Percentiles rank a stretch among this genome's conserved stretches.
Conservation (phyloP, 306 rosid genomes). For the Cicer yamashitae region DNA sequence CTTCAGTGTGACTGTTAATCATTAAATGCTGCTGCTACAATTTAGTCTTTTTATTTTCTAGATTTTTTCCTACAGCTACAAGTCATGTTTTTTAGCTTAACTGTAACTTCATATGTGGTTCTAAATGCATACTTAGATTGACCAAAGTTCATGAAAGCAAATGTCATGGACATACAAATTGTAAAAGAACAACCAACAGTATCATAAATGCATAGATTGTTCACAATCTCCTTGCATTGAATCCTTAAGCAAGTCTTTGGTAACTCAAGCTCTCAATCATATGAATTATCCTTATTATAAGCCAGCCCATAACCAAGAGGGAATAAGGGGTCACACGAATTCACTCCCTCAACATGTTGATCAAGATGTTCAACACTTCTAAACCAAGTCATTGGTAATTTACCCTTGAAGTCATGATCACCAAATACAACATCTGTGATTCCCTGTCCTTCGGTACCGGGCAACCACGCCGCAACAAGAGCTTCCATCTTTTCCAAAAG, state of each 20-base stretch:
- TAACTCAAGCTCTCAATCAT: background rate
- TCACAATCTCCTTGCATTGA: background rate
- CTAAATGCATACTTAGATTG: background rate
- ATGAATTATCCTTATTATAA: conserved; percentile 38
- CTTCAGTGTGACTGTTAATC: too few relatives aligned
- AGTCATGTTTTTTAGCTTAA: background rate
- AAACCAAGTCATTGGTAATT: conserved; percentile 81
- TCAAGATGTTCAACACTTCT: conserved; percentile 58
- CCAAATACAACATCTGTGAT: conserved; percentile 79
- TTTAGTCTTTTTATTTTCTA: too few relatives aligned
- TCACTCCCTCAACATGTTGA: conserved; percentile 45
- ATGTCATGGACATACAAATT: background rate
- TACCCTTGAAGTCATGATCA: conserved; percentile 69
- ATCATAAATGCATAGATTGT: conserved; percentile 1
- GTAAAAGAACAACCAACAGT: background rate
- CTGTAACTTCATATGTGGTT: background rate
- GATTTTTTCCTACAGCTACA: background rate
- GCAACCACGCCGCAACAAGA: conserved; percentile 85
- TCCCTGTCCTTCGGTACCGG: conserved; percentile 82
- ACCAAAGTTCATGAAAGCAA: background rate
- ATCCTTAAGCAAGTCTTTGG: background rate
- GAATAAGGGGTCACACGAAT: conserved; percentile 57
- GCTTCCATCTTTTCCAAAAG: conserved; percentile 68
- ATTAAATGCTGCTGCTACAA: too few relatives aligned
- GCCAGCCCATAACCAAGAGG: conserved; percentile 67